Evolutionary conservation across 805 yeast species (phyloP), one percentile per base, ranked within the genome.

Genomic region (Starmerella floricola): DNA sequence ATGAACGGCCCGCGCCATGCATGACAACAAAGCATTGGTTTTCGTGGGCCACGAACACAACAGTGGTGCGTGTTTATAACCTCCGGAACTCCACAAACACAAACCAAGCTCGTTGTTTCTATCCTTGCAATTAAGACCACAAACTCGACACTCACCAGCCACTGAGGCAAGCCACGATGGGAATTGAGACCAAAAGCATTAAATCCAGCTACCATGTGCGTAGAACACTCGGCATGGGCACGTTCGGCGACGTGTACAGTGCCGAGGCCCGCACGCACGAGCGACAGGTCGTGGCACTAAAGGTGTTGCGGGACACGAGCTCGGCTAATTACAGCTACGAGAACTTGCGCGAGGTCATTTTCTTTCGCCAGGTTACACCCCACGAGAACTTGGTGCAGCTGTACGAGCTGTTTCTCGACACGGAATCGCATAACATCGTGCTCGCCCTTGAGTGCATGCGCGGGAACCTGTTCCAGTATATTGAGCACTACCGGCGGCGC

Each of bases 371-470:
- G 0, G 71, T 86, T 18, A 78, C 83, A 1, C 68, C 82, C 1
- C 94, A 85, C 61, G 72, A 72, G 18, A 73, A 76, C 51, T 63
- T 88, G 41, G 78, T 87, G 16, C 82, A 78, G 51, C 69, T 85
- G 4, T 75, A 73, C 60, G 95, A 86, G 54, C 68, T 85, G 56
- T 84, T 87, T 54, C 68, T 83, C 44, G 95, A 88, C 62, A 65
- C 71, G 39, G 47, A 54, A 18, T 62, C 71, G 33, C 72, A 66
- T 49, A 73, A 74, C 52, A 65, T 85, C 42, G 85, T 84, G 55
- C 83, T 87, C 30, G 80, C 79, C 11, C 84, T 88, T 93, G 97
- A 88, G 59, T 71, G 79, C 20, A 74, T 87, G 85, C 81, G 79
- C 49, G 85, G 78, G 60, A 85, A 79, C 55, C 65, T 88, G 44